Percentiles rank a stretch among this genome's conserved stretches.
These are phyloP conservation scores for Psilocybe mexicana DNA, from an alignment of 1,284 basidiomycete species.

Conservation along the genomic window DNA sequence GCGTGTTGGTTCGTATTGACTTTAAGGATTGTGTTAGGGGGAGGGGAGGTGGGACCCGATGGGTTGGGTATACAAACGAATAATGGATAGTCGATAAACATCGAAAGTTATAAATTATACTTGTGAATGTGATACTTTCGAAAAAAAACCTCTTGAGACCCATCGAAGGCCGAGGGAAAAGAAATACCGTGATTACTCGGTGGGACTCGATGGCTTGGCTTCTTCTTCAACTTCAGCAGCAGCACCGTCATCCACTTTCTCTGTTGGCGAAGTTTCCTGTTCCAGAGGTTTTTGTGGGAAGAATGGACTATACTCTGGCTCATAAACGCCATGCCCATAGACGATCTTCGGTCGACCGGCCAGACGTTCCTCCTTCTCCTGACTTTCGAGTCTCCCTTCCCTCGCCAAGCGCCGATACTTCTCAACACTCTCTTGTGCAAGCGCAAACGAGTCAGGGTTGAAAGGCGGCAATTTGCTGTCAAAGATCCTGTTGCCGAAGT, in stretches of 20 bases:
- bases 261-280: not conserved
- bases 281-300: not conserved
- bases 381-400: conserved; percentile 34
- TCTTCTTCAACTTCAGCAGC: not conserved
- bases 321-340: conserved; percentile 27
- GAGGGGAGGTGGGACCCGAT: no score
- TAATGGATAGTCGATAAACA: no score
- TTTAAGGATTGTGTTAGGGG: no score
- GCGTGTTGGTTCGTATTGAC: no score
- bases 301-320: conserved; percentile 7
- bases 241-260: not conserved
- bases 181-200: no score
- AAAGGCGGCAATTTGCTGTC: conserved; percentile 19
- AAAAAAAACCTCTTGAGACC: no score
- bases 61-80: no score
- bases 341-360: conserved; percentile 40
- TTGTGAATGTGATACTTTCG: no score
- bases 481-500: conserved; percentile 40
- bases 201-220: not conserved
- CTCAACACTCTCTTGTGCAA: conserved; percentile 28
- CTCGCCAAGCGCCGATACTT: conserved; percentile 38
- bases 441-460: conserved; percentile 32
- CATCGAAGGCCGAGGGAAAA: no score
- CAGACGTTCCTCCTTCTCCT: conserved; percentile 28
- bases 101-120: no score